Evolutionary conservation across 2,329 filamentous ascomycete species (phyloP).

Genomic region (Falciphora oryzae): DNA sequence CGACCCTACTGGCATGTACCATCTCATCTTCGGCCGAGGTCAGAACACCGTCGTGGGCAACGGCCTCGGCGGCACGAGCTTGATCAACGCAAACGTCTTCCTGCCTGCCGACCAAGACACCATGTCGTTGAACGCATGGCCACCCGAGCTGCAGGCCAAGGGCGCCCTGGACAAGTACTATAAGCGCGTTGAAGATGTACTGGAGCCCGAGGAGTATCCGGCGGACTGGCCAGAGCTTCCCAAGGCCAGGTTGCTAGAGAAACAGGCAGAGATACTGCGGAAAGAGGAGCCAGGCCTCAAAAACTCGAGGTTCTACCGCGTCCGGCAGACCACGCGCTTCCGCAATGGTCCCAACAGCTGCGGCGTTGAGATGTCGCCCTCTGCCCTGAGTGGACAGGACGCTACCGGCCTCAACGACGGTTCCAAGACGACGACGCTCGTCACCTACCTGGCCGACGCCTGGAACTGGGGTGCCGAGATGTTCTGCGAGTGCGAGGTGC

Average conservation of each 20-base stretch:
- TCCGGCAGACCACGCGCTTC: constrained; percentile 60
- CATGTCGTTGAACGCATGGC: constrained; percentile 51
- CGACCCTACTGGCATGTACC: constrained; percentile 56
- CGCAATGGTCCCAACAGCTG: constrained; percentile 52
- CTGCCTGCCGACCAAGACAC: constrained; percentile 51
- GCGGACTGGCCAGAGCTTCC: constrained; percentile 48
- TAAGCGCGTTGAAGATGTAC: constrained; percentile 44
- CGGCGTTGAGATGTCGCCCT: constrained; percentile 59
- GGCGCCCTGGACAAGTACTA: constrained; percentile 47
- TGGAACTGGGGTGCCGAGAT: constrained; percentile 70
- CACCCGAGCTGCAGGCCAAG: constrained; percentile 45
- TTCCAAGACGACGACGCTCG: constrained; percentile 59
- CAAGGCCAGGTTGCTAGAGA: constrained; percentile 52
- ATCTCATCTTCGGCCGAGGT: constrained; percentile 56
- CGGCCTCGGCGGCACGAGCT: constrained; percentile 59
- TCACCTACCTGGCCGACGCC: constrained; percentile 63
- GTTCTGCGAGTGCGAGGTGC: constrained; percentile 64
- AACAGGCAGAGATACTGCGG: constrained; percentile 45
- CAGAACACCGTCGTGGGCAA: constrained; percentile 58
- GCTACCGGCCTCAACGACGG: constrained; percentile 61
- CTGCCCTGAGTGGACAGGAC: constrained; percentile 56
- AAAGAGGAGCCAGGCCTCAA: not conserved
- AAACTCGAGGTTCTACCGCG: constrained; percentile 49
- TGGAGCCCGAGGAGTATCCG: constrained; percentile 55
- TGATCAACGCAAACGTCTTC: constrained; percentile 65